A percentile compares a stretch with the other conserved stretches of the same genome.
phyloP scores from a whole-genome alignment of 1,139 yeast species.

The Yarrowia galli region DNA sequence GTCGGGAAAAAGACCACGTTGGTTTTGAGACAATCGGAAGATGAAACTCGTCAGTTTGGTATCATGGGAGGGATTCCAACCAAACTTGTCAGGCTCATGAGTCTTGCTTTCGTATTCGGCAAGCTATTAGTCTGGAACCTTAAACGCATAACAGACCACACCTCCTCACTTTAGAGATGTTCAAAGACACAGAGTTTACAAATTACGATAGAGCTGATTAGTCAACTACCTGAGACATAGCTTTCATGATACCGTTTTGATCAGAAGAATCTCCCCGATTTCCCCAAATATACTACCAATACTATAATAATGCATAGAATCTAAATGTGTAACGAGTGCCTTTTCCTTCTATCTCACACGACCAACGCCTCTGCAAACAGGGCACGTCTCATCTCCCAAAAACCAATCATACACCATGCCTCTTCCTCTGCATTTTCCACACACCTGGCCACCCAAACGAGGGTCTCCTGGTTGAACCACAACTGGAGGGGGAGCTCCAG shows the following conservation, averaged over 20 bases:
- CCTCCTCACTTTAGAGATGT: background rate
- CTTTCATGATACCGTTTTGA: too few relatives aligned
- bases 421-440: constrained; percentile 79
- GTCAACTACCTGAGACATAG: too few relatives aligned
- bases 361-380: constrained; percentile 71
- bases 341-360: constrained; percentile 48
- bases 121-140: too few relatives aligned
- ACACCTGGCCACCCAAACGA: constrained; percentile 75
- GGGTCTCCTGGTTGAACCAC: constrained; percentile 84
- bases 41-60: too few relatives aligned
- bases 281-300: background rate
- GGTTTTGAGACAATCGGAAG: too few relatives aligned
- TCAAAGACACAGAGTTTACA: background rate
- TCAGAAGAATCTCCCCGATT: too few relatives aligned
- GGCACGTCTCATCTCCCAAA: constrained; percentile 45
- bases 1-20: too few relatives aligned
- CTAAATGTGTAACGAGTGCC: background rate
- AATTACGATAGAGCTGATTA: too few relatives aligned
- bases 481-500: constrained; percentile 50
- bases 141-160: background rate
- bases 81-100: too few relatives aligned
- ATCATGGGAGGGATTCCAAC: too few relatives aligned
- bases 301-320: background rate
- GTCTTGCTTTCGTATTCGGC: too few relatives aligned
- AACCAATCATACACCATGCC: constrained; percentile 59